A percentile compares a stretch with the other conserved stretches of the same genome.
These are phyloP conservation scores for Rhodotorula mucilaginosa DNA, from an alignment of 1,284 basidiomycete species.

Conservation along the genomic window DNA sequence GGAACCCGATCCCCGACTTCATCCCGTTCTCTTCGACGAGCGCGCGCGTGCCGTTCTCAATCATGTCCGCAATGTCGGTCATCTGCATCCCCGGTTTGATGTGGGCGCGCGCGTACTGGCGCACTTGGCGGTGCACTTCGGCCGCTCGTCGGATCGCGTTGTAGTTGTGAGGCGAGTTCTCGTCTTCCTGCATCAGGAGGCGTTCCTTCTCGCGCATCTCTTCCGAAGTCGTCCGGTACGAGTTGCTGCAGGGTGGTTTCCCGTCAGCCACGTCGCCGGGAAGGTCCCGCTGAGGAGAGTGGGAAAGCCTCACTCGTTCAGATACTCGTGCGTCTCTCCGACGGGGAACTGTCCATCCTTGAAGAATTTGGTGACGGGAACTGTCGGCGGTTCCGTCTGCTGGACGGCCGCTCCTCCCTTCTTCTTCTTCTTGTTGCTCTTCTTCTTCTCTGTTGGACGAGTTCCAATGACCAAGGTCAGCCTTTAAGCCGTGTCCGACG, in stretches of 20 bases:
- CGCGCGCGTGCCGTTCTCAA: constrained; percentile 86
- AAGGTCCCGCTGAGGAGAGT: background rate
- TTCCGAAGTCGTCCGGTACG: constrained; percentile 82
- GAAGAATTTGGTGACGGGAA: constrained; percentile 87
- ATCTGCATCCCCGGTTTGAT: constrained; percentile 93
- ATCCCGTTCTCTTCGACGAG: constrained; percentile 88
- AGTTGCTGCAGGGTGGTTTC: constrained; percentile 59
- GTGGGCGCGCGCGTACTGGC: constrained; percentile 70
- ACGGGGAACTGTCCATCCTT: constrained; percentile 80
- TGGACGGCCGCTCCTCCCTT: constrained; percentile 47
- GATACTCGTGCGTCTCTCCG: constrained; percentile 88
- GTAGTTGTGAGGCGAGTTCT: constrained; percentile 61
- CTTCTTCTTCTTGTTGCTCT: constrained; percentile 73
- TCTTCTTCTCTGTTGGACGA: constrained; percentile 38
- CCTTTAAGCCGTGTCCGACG: background rate
- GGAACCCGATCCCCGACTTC: constrained; percentile 85
- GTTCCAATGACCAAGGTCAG: background rate
- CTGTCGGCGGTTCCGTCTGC: constrained; percentile 90
- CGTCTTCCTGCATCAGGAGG: constrained; percentile 60
- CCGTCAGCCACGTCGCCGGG: background rate
- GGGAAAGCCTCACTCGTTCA: constrained; percentile 63
- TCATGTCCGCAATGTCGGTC: constrained; percentile 90
- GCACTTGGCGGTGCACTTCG: constrained; percentile 94
- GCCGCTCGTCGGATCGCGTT: constrained; percentile 84
- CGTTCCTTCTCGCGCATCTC: constrained; percentile 84